phyloP scores from a whole-genome alignment of 495 filamentous ascomycete species.

The Penicillium simplicissimum region DNA sequence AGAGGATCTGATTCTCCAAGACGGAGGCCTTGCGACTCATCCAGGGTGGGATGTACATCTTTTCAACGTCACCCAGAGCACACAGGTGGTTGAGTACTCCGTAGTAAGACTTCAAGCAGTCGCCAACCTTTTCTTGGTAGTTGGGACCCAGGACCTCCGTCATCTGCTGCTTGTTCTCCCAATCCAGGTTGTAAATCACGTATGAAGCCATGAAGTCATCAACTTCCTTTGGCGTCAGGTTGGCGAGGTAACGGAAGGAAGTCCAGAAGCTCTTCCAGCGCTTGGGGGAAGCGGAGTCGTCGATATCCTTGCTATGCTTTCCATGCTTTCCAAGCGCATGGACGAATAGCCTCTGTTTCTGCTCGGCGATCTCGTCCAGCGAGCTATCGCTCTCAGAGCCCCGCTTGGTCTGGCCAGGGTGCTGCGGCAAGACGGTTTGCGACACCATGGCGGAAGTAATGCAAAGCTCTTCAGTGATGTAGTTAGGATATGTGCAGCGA shows the following conservation, averaged over 20 bases:
- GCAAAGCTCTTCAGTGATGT: not conserved
- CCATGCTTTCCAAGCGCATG: slow-evolving; percentile 22
- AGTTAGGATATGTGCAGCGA: not conserved
- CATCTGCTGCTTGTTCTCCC: slow-evolving; percentile 61
- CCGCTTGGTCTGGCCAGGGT: slow-evolving; percentile 30
- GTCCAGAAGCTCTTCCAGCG: slow-evolving; percentile 56
- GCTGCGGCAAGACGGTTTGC: slow-evolving; percentile 25
- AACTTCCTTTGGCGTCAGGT: slow-evolving; percentile 59
- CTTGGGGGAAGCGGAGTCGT: slow-evolving; percentile 54
- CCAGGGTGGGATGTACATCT: slow-evolving; percentile 67
- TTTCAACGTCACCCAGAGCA: slow-evolving; percentile 65
- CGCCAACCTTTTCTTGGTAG: slow-evolving; percentile 60
- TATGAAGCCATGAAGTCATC: slow-evolving; percentile 69
- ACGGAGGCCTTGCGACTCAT: slow-evolving; percentile 59
- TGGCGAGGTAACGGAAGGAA: slow-evolving; percentile 56
- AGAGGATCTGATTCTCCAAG: slow-evolving; percentile 56
- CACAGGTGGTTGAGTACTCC: slow-evolving; percentile 65
- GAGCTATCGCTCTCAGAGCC: slow-evolving; percentile 46
- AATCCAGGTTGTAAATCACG: slow-evolving; percentile 66
- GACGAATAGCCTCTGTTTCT: slow-evolving; percentile 39
- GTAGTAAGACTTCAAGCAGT: slow-evolving; percentile 62
- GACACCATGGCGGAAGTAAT: slow-evolving; percentile 20
- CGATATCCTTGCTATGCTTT: slow-evolving; percentile 26
- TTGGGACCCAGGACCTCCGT: slow-evolving; percentile 54
- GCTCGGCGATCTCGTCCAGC: slow-evolving; percentile 39